These are phyloP conservation scores for Aspergillus fischeri DNA, from an alignment of 2,329 filamentous ascomycete species.

Conservation along the genomic window DNA sequence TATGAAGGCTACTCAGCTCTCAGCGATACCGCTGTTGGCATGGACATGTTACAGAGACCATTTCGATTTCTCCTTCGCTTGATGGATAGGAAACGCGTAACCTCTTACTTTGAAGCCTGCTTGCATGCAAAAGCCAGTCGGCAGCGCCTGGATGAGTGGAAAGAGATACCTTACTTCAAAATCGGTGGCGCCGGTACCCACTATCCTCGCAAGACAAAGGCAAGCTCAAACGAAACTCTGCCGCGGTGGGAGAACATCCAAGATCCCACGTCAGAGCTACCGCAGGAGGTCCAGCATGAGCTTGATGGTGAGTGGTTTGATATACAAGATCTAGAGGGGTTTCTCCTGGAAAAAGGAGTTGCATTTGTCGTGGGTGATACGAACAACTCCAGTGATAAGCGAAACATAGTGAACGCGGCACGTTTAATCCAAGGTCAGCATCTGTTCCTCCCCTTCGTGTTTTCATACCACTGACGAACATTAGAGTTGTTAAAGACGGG, in stretches of 20 bases:
- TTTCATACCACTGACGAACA: conserved; percentile 4
- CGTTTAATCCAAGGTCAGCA: conserved; percentile 17
- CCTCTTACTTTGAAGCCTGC: neutral
- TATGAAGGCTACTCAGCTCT: conserved; percentile 17
- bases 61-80: conserved; percentile 16
- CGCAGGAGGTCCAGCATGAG: conserved; percentile 9
- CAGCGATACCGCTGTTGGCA: conserved; percentile 10
- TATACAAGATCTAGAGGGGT: conserved; percentile 20
- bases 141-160: neutral
- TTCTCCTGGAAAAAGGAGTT: conserved; percentile 15
- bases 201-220: conserved; percentile 11
- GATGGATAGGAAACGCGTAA: neutral
- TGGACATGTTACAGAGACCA: conserved; percentile 14
- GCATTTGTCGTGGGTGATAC: conserved; percentile 8
- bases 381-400: neutral
- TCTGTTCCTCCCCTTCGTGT: neutral
- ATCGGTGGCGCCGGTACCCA: conserved; percentile 16
- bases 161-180: neutral
- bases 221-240: conserved; percentile 2
- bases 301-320: conserved; percentile 24
- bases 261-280: conserved; percentile 11
- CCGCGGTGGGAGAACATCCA: conserved; percentile 9
- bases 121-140: neutral
- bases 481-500: conserved; percentile 16
- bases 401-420: conserved; percentile 6